Percentiles rank a stretch among this genome's conserved stretches.
phyloP scores from a whole-genome alignment of 257 asterid genomes.

The Cynanchum wilfordii region DNA sequence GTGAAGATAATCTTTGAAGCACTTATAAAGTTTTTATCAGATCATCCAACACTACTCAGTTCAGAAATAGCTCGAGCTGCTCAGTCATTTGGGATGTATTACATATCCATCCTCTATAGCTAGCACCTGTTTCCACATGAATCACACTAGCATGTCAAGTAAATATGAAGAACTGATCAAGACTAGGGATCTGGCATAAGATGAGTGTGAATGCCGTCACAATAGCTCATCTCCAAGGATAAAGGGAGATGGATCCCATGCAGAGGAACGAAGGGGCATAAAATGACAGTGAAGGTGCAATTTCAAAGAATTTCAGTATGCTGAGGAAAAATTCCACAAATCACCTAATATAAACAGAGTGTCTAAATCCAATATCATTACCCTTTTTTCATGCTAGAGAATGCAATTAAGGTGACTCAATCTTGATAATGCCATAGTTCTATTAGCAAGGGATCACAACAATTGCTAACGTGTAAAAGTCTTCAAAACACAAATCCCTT shows the following conservation, averaged over 20 bases:
- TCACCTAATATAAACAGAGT: not conserved
- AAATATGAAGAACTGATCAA: not conserved
- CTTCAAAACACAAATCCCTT: not conserved
- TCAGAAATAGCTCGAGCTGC: not conserved
- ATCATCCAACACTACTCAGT: not conserved
- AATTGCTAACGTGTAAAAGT: not conserved
- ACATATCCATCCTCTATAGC: not conserved
- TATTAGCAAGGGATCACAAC: not conserved
- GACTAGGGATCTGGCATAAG: not conserved
- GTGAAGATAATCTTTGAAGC: too few relatives aligned
- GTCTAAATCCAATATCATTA: not conserved
- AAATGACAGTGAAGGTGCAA: not conserved
- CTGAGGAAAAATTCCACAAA: not conserved
- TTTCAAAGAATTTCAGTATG: not conserved
- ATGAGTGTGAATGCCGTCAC: not conserved
- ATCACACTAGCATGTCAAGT: not conserved
- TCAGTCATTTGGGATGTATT: not conserved
- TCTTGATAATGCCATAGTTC: not conserved
- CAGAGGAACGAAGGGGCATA: too few relatives aligned
- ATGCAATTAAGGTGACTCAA: too few relatives aligned
- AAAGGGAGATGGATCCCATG: not conserved
- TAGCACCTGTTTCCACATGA: not conserved
- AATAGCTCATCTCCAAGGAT: not conserved
- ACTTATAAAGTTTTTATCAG: not conserved
- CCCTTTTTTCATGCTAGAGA: not conserved